phyloP scores from a whole-genome alignment of 805 yeast species.

The Wickerhamiella occidentalis region DNA sequence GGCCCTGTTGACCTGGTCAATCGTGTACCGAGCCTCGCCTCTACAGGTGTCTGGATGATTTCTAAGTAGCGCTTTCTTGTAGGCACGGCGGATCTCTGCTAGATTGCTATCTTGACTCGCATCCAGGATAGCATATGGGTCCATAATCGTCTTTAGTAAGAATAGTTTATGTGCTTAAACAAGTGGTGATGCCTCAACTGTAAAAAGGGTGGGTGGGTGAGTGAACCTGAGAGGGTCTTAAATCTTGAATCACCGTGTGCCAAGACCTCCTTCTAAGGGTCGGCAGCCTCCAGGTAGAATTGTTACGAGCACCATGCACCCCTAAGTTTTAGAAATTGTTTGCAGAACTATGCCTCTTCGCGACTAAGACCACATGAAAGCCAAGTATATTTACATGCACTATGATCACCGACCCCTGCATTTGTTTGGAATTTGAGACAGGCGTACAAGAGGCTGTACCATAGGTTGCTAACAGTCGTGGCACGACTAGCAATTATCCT shows the following conservation, averaged over 20 bases:
- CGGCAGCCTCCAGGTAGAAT: neutral
- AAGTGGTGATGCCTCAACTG: too few species aligned
- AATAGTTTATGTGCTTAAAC: neutral
- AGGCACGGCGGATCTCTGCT: slow-evolving; percentile 46
- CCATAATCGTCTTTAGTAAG: neutral
- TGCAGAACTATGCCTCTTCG: neutral
- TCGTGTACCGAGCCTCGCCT: slow-evolving; percentile 16
- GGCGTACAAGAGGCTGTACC: neutral
- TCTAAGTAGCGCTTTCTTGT: slow-evolving; percentile 43
- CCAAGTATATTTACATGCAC: neutral
- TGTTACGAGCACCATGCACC: neutral
- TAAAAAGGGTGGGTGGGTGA: too few species aligned
- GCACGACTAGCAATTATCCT: too few species aligned
- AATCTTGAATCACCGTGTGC: too few species aligned
- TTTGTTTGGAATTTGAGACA: slow-evolving; percentile 2
- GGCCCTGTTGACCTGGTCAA: slow-evolving; percentile 49
- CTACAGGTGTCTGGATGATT: slow-evolving; percentile 63
- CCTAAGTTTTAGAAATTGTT: neutral
- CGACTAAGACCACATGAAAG: neutral
- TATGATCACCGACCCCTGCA: slow-evolving; percentile 3
- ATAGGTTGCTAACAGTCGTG: neutral
- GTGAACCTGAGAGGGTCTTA: too few species aligned
- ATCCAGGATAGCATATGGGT: neutral
- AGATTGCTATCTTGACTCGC: neutral
- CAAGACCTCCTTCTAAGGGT: neutral